phyloP scores from a whole-genome alignment of 2,329 filamentous ascomycete species.

The Rhytidhysteron rufulum region DNA sequence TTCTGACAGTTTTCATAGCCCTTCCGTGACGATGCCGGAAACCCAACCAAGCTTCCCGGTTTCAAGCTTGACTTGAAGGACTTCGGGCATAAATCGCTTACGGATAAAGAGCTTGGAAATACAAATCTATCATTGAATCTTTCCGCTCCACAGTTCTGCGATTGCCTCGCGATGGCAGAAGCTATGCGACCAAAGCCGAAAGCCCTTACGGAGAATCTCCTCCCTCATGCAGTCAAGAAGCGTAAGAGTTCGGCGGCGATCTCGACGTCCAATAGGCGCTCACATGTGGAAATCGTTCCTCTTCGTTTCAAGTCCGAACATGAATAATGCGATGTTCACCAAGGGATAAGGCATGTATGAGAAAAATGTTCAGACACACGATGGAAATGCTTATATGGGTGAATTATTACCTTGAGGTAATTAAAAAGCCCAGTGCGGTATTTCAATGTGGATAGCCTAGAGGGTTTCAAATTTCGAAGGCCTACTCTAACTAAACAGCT shows the following conservation, averaged over 20 bases:
- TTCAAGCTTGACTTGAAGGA: constrained; percentile 18
- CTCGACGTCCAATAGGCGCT: too few species aligned
- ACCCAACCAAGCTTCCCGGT: constrained; percentile 12
- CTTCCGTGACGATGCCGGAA: constrained; percentile 18
- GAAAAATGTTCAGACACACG: too few species aligned
- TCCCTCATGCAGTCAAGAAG: constrained; percentile 5
- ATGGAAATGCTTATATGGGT: too few species aligned
- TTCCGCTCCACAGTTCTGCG: constrained; percentile 5
- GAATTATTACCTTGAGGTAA: too few species aligned
- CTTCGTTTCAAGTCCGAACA: too few species aligned
- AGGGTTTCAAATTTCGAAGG: too few species aligned
- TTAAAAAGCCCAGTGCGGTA: too few species aligned
- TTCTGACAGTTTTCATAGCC: constrained; percentile 7
- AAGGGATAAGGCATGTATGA: too few species aligned
- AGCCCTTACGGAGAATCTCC: background rate
- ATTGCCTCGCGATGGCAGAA: constrained; percentile 3
- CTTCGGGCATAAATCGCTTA: constrained; percentile 15
- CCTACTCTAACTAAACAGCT: too few species aligned
- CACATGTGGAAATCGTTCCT: too few species aligned
- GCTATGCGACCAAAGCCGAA: background rate
- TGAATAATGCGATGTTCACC: too few species aligned
- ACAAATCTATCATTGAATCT: constrained; percentile 1
- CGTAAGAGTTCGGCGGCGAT: constrained; percentile 4
- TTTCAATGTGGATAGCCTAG: too few species aligned
- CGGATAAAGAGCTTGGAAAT: constrained; percentile 2